Evolutionary conservation across 108 stramenopile genomes (phyloP).

Genomic region (Poteriospumella lacustris): DNA sequence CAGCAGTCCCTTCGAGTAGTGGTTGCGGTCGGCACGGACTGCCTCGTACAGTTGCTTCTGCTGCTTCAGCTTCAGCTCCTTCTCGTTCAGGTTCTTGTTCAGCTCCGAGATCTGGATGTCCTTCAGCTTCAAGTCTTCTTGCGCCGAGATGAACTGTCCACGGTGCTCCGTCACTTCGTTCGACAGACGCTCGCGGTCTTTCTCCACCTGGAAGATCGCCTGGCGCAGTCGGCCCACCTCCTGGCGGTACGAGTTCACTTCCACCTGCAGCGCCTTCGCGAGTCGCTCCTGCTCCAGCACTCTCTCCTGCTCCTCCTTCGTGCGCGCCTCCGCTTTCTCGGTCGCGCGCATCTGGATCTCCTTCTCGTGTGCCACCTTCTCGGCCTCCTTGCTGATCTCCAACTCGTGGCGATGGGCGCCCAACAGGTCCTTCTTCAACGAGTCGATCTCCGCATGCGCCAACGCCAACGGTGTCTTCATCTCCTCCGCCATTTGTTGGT

Average conservation of each 20-base stretch:
- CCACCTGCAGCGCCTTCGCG: neutral
- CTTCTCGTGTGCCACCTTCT: slow-evolving; percentile 44
- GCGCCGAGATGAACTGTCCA: neutral
- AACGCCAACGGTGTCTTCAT: slow-evolving; percentile 40
- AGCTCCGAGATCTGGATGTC: slow-evolving; percentile 17
- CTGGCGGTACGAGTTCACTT: neutral
- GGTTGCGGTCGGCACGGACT: slow-evolving; percentile 61
- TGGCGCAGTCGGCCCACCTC: slow-evolving; percentile 46
- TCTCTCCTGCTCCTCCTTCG: slow-evolving; percentile 57
- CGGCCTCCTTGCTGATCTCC: slow-evolving; percentile 35
- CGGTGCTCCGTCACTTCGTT: slow-evolving; percentile 40
- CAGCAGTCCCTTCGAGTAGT: slow-evolving; percentile 60
- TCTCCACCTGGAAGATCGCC: slow-evolving; percentile 60
- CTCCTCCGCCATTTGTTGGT: slow-evolving; percentile 41
- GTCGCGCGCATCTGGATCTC: slow-evolving; percentile 40
- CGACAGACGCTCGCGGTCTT: slow-evolving; percentile 65
- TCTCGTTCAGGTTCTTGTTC: slow-evolving; percentile 28
- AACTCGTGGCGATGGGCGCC: neutral
- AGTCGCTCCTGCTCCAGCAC: neutral
- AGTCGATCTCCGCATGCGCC: slow-evolving; percentile 45
- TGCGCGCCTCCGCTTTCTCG: slow-evolving; percentile 40
- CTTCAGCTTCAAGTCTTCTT: slow-evolving; percentile 21
- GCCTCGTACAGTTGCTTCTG: slow-evolving; percentile 66
- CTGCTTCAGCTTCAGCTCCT: slow-evolving; percentile 63
- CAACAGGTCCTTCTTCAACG: slow-evolving; percentile 45